These are phyloP conservation scores for Panellus pusillus DNA, from an alignment of 768 basidiomycete genomes.

Conservation along the genomic window DNA sequence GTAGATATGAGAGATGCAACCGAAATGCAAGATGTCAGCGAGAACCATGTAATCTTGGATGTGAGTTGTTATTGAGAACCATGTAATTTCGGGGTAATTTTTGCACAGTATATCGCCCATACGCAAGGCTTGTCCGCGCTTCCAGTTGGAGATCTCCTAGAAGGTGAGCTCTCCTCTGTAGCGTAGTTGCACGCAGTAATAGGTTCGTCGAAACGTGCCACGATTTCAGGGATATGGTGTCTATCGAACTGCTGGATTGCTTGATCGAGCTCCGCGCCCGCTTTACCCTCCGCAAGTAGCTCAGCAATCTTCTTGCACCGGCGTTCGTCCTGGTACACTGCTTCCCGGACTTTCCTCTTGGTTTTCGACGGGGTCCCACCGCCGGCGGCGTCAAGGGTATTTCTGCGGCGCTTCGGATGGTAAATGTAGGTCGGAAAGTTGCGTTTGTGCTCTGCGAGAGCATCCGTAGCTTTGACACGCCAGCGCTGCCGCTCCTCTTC, in stretches of 20 bases:
- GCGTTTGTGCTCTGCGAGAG: slow-evolving; percentile 70
- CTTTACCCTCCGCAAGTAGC: slow-evolving; percentile 62
- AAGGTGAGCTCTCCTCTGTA: no score
- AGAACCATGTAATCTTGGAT: no score
- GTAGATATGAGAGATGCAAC: no score
- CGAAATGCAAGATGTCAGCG: no score
- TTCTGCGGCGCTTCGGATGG: slow-evolving; percentile 39
- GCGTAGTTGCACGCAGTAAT: slow-evolving; percentile 36
- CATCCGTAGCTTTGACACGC: slow-evolving; percentile 72
- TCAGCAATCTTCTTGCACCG: slow-evolving; percentile 70
- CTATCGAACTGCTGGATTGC: slow-evolving; percentile 59
- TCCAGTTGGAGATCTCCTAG: no score
- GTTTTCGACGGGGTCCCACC: slow-evolving; percentile 42
- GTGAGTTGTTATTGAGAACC: no score
- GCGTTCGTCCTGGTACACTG: slow-evolving; percentile 46
- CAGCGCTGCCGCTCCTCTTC: slow-evolving; percentile 75
- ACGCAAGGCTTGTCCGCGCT: no score
- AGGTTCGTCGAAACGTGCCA: slow-evolving; percentile 50
- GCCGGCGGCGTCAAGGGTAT: slow-evolving; percentile 18
- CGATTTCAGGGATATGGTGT: slow-evolving; percentile 42
- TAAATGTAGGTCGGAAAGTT: slow-evolving; percentile 77
- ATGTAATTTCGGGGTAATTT: no score
- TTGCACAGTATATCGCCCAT: no score
- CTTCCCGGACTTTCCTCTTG: slow-evolving; percentile 59
- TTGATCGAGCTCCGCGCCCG: slow-evolving; percentile 50